phyloP scores from a whole-genome alignment of 495 filamentous ascomycete species.

The Penicillium fimorum region DNA sequence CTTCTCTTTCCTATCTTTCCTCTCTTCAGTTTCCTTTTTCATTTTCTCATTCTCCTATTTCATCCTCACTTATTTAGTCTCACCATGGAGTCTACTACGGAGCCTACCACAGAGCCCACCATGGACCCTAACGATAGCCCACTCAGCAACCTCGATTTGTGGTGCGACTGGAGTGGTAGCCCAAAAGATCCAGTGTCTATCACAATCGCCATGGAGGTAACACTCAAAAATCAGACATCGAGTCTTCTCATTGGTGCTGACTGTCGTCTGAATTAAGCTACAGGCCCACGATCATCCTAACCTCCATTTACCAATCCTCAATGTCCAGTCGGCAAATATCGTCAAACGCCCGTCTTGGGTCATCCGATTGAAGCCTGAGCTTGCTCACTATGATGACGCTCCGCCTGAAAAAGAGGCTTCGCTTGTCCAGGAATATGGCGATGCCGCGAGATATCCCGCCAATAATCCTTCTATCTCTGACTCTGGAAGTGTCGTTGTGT shows the following conservation, averaged over 20 bases:
- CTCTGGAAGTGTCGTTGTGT: not conserved
- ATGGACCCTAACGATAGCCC: not conserved
- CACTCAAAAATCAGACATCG: not conserved
- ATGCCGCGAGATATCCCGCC: not conserved
- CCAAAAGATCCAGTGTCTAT: conserved; percentile 26
- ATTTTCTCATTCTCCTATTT: conserved; percentile 8
- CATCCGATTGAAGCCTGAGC: not conserved
- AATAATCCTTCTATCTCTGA: not conserved
- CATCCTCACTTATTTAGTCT: not conserved
- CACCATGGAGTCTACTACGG: not conserved
- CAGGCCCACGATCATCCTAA: not conserved
- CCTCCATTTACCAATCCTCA: conserved; percentile 3
- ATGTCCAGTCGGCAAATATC: not conserved
- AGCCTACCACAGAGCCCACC: not conserved
- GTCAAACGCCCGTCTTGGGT: not conserved
- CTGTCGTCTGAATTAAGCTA: not conserved
- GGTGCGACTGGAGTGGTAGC: conserved; percentile 35
- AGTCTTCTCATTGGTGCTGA: not conserved
- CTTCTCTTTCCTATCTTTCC: conserved; percentile 11
- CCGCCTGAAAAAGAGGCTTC: not conserved
- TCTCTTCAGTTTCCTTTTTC: conserved; percentile 9
- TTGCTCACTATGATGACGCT: not conserved
- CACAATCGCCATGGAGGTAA: conserved; percentile 36
- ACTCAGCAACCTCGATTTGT: conserved; percentile 35
- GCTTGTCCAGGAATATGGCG: not conserved